phyloP scores from a whole-genome alignment of 2,329 filamentous ascomycete genomes.

The Delphinella strobiligena region DNA sequence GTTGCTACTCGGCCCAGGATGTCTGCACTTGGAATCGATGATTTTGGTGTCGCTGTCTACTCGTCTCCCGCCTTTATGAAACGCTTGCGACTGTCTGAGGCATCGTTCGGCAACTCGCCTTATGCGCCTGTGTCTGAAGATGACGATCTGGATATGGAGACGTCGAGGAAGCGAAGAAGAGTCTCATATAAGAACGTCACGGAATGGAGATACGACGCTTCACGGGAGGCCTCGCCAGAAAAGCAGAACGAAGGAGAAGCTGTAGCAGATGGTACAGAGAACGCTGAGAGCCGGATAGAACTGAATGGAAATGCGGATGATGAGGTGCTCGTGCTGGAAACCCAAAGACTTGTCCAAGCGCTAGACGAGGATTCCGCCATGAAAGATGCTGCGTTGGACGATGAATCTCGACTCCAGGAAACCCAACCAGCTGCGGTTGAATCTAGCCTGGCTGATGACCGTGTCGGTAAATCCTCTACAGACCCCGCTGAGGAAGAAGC shows the following conservation, averaged over 20 bases:
- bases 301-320: background rate
- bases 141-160: conserved; percentile 47
- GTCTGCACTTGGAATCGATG: conserved; percentile 7
- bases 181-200: conserved; percentile 56
- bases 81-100: conserved; percentile 56
- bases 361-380: too few species aligned
- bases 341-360: too few species aligned
- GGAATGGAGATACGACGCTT: conserved; percentile 60
- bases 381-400: too few species aligned
- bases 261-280: conserved; percentile 6
- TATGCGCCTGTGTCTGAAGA: conserved; percentile 58
- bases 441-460: too few species aligned
- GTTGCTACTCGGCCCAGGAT: conserved; percentile 10
- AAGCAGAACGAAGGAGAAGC: conserved; percentile 23
- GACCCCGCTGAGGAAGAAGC: too few species aligned
- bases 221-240: conserved; percentile 59
- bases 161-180: conserved; percentile 56
- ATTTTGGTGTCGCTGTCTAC: conserved; percentile 39
- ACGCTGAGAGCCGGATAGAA: background rate
- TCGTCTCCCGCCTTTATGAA: conserved; percentile 72
- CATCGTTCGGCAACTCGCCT: conserved; percentile 50
- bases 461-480: too few species aligned
- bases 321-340: background rate
- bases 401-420: too few species aligned
- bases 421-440: too few species aligned